Base-by-base conservation (phyloP, 2,329 filamentous ascomycete species). In the Calonectria pseudoturangicola region DNA sequence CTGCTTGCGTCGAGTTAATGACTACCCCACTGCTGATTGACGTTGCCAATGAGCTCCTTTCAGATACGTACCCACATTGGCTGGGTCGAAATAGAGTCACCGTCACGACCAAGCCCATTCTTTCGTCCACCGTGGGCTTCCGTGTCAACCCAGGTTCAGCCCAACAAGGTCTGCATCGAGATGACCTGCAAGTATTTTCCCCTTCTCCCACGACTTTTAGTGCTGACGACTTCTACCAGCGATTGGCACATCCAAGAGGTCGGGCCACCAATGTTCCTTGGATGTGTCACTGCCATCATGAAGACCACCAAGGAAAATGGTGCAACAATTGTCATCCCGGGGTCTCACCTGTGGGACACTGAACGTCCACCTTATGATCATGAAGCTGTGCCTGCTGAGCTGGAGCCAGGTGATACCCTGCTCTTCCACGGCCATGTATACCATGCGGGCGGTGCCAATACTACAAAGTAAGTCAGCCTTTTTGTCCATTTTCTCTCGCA, bases 261-360 rank as follows among this genome's bases (percentile, higher is more conserved):
- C 1, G 62, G 74, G 5, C 69, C 63, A 1, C 72, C 73, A 9
- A 56, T 75, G 25, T 73, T 75, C 65, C 72, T 75, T 58, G 72
- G 73, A 2, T 75, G 69, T 12, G 73, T 75, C 9, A 73, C 73
- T 80, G 83, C 85, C 1, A 73, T 84, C 68, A 84, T 83, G 4
- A 85, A 81, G 76, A 86, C 84, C 0, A 86, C 84, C 1, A 81
- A 79, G 21, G 83, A 84, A 47, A 87, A 87, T 54, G 85, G 85
- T 0, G 85, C 84, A 1, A 86, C 85, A 0, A 76, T 85, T n/a
- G 83, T 82, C 2, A 86, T 86, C 47, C 85, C 85, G 0, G 81
- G 82, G 7, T 84, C 82, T 13, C 85, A 87, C 71, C 77, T 85
- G 4, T 87, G 85, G 85, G 83, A 81, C 0, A 79, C 82, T 7